phyloP scores from a whole-genome alignment of 2,329 filamentous ascomycete species.

The Ophiocordyceps unilateralis region DNA sequence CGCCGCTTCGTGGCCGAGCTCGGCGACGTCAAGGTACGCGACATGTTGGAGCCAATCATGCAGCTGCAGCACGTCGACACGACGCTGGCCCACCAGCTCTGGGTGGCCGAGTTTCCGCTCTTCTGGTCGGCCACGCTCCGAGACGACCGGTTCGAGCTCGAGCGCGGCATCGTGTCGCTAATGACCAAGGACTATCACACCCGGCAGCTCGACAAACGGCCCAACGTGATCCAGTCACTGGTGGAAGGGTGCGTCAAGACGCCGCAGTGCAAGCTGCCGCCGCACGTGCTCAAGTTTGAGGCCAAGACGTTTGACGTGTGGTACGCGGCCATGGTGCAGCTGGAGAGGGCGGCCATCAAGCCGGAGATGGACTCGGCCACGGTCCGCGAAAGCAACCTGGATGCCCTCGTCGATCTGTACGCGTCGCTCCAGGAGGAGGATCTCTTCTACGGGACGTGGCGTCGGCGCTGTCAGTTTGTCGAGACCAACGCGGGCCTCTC shows the following conservation, averaged over 20 bases:
- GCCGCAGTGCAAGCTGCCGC: slow-evolving; percentile 81
- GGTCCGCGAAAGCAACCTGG: slow-evolving; percentile 84
- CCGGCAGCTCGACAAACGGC: slow-evolving; percentile 82
- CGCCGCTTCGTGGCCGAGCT: slow-evolving; percentile 72
- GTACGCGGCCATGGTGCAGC: slow-evolving; percentile 84
- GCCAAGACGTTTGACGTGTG: slow-evolving; percentile 90
- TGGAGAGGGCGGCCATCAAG: slow-evolving; percentile 76
- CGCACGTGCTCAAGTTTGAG: slow-evolving; percentile 89
- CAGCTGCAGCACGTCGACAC: slow-evolving; percentile 85
- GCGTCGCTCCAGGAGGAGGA: slow-evolving; percentile 85
- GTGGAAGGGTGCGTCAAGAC: slow-evolving; percentile 75
- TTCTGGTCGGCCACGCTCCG: slow-evolving; percentile 79
- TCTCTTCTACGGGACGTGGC: slow-evolving; percentile 94
- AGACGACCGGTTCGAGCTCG: slow-evolving; percentile 79
- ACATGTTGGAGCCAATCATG: slow-evolving; percentile 74
- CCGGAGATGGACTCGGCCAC: slow-evolving; percentile 70
- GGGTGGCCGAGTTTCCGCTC: slow-evolving; percentile 80
- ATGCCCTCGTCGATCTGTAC: slow-evolving; percentile 90
- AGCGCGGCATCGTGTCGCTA: slow-evolving; percentile 77
- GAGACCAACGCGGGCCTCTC: slow-evolving; percentile 95
- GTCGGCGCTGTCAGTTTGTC: slow-evolving; percentile 84
- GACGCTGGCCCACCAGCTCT: slow-evolving; percentile 71
- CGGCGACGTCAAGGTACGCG: slow-evolving; percentile 70
- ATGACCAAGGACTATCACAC: slow-evolving; percentile 93
- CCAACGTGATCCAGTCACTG: slow-evolving; percentile 87